Base-by-base conservation (phyloP, 768 basidiomycete genomes). In the Mrakia hoshinonis region DNA sequence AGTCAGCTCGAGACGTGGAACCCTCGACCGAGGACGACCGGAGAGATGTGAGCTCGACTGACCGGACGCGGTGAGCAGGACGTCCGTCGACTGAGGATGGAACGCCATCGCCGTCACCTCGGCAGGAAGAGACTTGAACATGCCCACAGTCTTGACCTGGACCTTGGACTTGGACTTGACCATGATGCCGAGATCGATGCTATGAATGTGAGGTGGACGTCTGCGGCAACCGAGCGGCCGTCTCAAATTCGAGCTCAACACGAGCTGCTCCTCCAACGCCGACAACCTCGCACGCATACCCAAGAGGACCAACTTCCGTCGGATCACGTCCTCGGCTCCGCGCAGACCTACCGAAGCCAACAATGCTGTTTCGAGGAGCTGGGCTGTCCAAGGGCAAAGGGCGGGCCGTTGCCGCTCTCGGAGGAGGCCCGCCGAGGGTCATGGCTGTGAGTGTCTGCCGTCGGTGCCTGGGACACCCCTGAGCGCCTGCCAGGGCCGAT, bases 1-100 rank as follows among this genome's bases (percentile, higher is more conserved):
- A 34, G 20, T 39, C 29, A 15, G 24, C 29, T 34, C 18, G 34
- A 10, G 18, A 11, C 18, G n/a, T 31, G 22, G 51, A 0, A 10
- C 18, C 24, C 36, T 11, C 7, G 46, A 31, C 43, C 18, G n/a
- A 4, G 26, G 5, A 11, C n/a, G 26, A 47, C 12, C 52, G 26
- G 24, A 24, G 22, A 39, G 22, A 18, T 29, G 18, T 29, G 39
- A 52, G 26, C n/a, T 10, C 12, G 15, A 63, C 69, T 36, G 49
- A 70, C 69, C 69, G 22, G 69, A 51, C 2, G 69, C 69, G 11
- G 61, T 49, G 38, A 70, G 49, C 4, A 64, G 48, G 58, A 70
- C 11, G 47, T 63, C 38, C 2, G 4, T 18, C 6, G 26, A 22
- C 31, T 48, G 48, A 22, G 69, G 61, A 31, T 70, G 69, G 1